These are phyloP conservation scores for Apiotrichum akiyoshidainum DNA, from an alignment of 1,284 basidiomycete species.

Conservation along the genomic window DNA sequence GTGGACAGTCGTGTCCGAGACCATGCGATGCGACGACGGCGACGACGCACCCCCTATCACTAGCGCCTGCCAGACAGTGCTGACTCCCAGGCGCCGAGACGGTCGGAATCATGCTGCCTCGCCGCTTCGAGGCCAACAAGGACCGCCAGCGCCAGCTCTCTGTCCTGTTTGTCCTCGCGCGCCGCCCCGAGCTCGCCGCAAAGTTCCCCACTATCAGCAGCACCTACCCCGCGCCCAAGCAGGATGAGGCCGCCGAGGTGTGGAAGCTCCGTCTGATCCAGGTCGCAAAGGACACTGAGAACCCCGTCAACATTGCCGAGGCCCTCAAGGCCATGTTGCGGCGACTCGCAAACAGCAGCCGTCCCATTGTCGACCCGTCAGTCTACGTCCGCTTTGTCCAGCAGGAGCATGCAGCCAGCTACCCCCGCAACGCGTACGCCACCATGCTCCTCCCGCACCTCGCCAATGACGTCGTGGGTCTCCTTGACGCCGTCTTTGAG, in stretches of 20 bases:
- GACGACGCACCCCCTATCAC: background rate
- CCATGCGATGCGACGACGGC: background rate
- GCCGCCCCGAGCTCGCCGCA: slow-evolving; percentile 22
- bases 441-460: slow-evolving; percentile 27
- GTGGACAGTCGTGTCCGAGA: background rate
- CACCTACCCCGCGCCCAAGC: slow-evolving; percentile 5
- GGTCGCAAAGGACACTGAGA: slow-evolving; percentile 19
- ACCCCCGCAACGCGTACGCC: slow-evolving; percentile 32
- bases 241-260: slow-evolving; percentile 1
- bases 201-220: slow-evolving; percentile 30
- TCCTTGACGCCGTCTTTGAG: slow-evolving; percentile 38
- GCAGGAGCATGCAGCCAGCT: slow-evolving; percentile 39
- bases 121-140: slow-evolving; percentile 17
- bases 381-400: slow-evolving; percentile 35
- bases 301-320: slow-evolving; percentile 32
- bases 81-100: slow-evolving; percentile 24
- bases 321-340: slow-evolving; percentile 32
- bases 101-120: slow-evolving; percentile 35
- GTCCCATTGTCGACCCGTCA: slow-evolving; percentile 15
- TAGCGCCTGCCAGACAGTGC: background rate
- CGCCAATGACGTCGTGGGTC: slow-evolving; percentile 5
- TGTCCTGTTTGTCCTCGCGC: slow-evolving; percentile 28
- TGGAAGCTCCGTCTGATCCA: slow-evolving; percentile 24
- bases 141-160: slow-evolving; percentile 29
- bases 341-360: slow-evolving; percentile 16